Conservation (phyloP, 441 rosid species). For the Raphanus hybrid region DNA sequence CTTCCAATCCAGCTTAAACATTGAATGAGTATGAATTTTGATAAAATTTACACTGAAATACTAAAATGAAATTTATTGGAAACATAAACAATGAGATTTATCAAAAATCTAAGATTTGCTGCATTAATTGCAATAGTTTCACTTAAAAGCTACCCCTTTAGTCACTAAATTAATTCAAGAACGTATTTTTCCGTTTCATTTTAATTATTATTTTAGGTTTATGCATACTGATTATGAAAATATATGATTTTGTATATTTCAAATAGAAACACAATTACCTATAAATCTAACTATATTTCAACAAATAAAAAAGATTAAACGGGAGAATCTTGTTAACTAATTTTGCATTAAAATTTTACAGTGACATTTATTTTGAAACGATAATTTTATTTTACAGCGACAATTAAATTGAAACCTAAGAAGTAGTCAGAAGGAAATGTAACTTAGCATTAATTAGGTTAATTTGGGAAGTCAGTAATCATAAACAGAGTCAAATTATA, state of each 20-base stretch:
- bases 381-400: too few relatives aligned
- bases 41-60: background rate
- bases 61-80: background rate
- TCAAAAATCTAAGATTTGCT: background rate
- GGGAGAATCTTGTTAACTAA: too few relatives aligned
- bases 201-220: too few relatives aligned
- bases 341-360: too few relatives aligned
- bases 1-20: background rate
- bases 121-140: background rate
- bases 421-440: background rate
- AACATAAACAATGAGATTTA: background rate
- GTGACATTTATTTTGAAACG: too few relatives aligned
- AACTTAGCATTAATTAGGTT: background rate
- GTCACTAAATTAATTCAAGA: background rate
- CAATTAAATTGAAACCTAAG: background rate
- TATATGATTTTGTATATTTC: too few relatives aligned
- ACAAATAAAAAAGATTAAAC: too few relatives aligned
- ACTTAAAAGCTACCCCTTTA: background rate
- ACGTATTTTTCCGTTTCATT: background rate
- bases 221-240: too few relatives aligned
- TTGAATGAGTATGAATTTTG: background rate
- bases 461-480: background rate
- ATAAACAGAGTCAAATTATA: constrained; percentile 13
- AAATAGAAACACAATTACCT: too few relatives aligned
- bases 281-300: too few relatives aligned